Base-by-base conservation (phyloP, 2,329 filamentous ascomycete genomes). In the Orbilia oligospora region DNA sequence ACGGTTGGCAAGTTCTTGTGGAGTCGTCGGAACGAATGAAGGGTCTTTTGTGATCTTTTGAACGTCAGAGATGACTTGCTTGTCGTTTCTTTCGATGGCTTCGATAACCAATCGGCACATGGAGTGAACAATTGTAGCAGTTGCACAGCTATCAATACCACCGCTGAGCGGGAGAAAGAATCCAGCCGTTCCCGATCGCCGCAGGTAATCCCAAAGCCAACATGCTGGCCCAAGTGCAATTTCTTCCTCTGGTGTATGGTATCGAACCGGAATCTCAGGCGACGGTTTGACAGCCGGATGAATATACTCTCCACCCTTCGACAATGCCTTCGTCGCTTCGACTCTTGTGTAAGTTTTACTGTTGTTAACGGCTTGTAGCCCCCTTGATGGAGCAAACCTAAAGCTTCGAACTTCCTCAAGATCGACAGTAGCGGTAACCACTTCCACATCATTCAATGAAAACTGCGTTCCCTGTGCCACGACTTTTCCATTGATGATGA, bases 351-450 rank as follows among this genome's bases (percentile, higher is more conserved):
- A 89, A 6, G 84, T 82, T 27, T 85, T 84, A 0, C 85, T 84
- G 1, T 85, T 83, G 48, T 83, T 82, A 71, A 88, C 86, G 6
- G 89, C 88, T 82, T 92, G 91, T 22, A 89, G 82, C 5, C 88
- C 87, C 68, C 90, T 86, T 12, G 88, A 88, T 8, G 88, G 86
- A 0, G 86, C 85, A n/a, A 85, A 88, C 0, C 91, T 86, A 81
- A 87, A 90, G 0, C 87, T 85, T 36, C 91, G 86, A 5, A 95
- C 91, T 80, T 93, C 90, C 81, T 95, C 92, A 1, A 92, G 85
- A 81, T 92, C 90, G 5, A 92, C 86, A 0, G 90, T 92, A 1
- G 90, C 91, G 4, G 87, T 88, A 18, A 91, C 84, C 3, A 92
- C 89, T 81, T 92, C 81, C 5, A 92, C 90, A 48, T 90, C 89